Conservation (phyloP, 2,329 filamentous ascomycete genomes). For the Claviceps quebecensis region DNA sequence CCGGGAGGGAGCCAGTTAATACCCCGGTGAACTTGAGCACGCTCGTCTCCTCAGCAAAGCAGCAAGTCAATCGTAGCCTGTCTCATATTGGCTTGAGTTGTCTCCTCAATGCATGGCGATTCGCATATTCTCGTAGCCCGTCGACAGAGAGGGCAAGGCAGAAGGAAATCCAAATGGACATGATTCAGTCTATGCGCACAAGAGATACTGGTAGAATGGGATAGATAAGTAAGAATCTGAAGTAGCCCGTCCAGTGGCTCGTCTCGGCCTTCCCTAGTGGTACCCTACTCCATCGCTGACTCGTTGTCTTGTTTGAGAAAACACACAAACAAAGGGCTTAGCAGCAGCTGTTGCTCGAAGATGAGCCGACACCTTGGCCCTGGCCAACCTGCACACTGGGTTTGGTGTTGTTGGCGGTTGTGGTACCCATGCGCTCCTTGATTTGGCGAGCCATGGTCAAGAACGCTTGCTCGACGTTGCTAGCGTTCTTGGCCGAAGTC, state of each 20-base stretch:
- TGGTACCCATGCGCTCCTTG: constrained; percentile 98
- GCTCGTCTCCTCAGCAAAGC: background rate
- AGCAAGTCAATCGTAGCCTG: background rate
- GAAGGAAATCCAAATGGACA: constrained; percentile 19
- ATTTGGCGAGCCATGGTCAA: constrained; percentile 99
- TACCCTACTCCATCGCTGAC: constrained; percentile 2
- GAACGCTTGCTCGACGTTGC: constrained; percentile 99
- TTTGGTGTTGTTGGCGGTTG: constrained; percentile 93
- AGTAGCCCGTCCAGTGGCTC: constrained; percentile 16
- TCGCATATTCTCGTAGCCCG: constrained; percentile 7
- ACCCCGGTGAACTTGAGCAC: background rate
- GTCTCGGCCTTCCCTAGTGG: constrained; percentile 12
- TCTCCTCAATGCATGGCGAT: constrained; percentile 9
- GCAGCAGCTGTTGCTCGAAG: constrained; percentile 78
- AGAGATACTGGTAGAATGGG: constrained; percentile 13
- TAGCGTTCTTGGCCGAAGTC: constrained; percentile 98
- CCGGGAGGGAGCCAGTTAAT: too few species aligned
- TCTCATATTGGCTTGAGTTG: constrained; percentile 1
- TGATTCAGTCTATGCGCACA: constrained; percentile 24
- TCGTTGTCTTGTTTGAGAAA: background rate
- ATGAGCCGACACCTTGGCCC: constrained; percentile 84
- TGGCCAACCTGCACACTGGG: constrained; percentile 91
- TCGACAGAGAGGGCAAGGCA: constrained; percentile 5
- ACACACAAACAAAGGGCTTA: constrained; percentile 33
- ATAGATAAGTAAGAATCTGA: constrained; percentile 12